Evolutionary conservation across 768 basidiomycete genomes (phyloP).

Genomic region (Macrolepiota fuliginosa): DNA sequence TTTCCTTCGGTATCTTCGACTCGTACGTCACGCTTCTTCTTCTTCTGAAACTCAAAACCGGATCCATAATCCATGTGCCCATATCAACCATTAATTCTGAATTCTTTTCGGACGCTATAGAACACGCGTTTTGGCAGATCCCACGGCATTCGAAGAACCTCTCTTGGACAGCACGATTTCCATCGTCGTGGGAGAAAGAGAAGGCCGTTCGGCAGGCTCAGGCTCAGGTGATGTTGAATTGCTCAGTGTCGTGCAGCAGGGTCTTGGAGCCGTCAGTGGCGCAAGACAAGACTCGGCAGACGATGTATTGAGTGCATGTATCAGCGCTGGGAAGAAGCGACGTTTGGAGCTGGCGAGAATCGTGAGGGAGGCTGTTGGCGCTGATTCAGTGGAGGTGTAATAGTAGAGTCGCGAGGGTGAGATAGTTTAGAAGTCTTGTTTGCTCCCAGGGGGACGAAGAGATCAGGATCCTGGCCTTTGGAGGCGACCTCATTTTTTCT

Average conservation of each 20-base stretch:
- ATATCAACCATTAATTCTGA: neutral
- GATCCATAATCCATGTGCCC: too few relatives aligned
- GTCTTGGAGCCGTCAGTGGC: conserved; percentile 30
- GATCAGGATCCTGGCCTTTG: too few relatives aligned
- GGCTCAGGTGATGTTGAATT: conserved; percentile 32
- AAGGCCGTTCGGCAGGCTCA: neutral
- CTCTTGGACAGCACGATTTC: conserved; percentile 72
- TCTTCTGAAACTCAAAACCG: neutral
- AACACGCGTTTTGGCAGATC: conserved; percentile 71
- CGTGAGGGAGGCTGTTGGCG: neutral
- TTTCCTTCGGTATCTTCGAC: conserved; percentile 82
- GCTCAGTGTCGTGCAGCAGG: conserved; percentile 54
- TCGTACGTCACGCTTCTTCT: conserved; percentile 47
- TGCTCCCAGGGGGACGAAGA: too few relatives aligned
- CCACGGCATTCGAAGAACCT: conserved; percentile 88
- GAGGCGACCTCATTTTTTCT: too few relatives aligned
- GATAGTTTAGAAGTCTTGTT: too few relatives aligned
- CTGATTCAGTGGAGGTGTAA: neutral
- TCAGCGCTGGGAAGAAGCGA: conserved; percentile 30
- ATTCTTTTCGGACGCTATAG: conserved; percentile 29
- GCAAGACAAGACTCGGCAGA: conserved; percentile 15
- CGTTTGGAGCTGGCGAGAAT: conserved; percentile 10
- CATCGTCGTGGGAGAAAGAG: conserved; percentile 49
- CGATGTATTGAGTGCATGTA: conserved; percentile 36
- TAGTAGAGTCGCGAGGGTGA: neutral